Evolutionary conservation across 257 asterid species (phyloP), one percentile per base, ranked within the genome.

Genomic region (Capsicum baccatum): DNA sequence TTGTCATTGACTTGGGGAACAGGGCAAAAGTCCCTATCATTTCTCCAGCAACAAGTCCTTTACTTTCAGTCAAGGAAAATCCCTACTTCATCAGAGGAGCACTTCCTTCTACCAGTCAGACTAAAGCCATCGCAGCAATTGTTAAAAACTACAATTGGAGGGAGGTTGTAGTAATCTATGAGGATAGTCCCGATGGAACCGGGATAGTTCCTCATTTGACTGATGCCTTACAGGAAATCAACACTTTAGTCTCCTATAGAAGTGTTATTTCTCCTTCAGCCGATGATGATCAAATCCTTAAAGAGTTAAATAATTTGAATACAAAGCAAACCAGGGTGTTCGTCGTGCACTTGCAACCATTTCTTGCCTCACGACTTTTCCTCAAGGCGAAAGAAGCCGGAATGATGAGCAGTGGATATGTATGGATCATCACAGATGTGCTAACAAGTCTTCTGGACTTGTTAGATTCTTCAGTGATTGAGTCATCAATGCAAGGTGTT

Each of bases 331-430:
- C 91, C 6, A 82, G 93, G 68, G 93, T 92, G 8, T 90, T 91
- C 33, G 66, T 92, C 56, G 93, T 92, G 85, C 93, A 92, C 37
- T 79, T 82, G 86, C 85, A 85, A 71, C 74, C 59, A 48, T 15
- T 60, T 33, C 89, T 87, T 8, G 94, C 90, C 9, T 71, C 33
- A 26, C 33, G 33, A 26, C 33, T 26, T 26, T 26, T 26, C 33
- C 33, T 26, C 1, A 63, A 88, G 44, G 93, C 86, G 4, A 86
- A 81, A 79, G 88, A 83, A n/a, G 83, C 81, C 7, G 92, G 89
- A 85, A 90, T 90, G 93, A 86, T 88, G 92, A 57, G 55, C 8
- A 42, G 68, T 83, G 96, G 91, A 9, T 92, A 89, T 58, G 94
- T 71, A 42, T 92, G 94, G 96, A 86, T 92, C 16, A 86, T 88